Evolutionary conservation across 2,329 filamentous ascomycete genomes (phyloP).

Genomic region (Venturia oleaginea): DNA sequence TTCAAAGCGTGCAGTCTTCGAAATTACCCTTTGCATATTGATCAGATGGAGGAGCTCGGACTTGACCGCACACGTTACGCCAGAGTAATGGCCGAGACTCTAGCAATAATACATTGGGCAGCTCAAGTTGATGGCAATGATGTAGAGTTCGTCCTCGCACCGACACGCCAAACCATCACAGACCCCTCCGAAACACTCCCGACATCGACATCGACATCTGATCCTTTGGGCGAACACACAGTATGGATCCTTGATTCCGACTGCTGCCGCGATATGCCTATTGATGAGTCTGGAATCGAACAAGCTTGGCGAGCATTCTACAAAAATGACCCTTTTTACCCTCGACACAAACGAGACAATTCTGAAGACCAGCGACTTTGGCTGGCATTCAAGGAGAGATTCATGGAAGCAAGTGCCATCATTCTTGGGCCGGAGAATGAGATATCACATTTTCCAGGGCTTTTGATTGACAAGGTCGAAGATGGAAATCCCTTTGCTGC

Average conservation of each 20-base stretch:
- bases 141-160: constrained; percentile 45
- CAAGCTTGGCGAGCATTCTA: constrained; percentile 37
- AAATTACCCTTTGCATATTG: constrained; percentile 41
- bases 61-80: constrained; percentile 32
- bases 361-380: constrained; percentile 7
- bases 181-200: neutral
- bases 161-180: neutral
- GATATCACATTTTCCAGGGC: neutral
- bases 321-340: constrained; percentile 45
- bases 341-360: constrained; percentile 26
- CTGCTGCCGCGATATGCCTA: constrained; percentile 44
- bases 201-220: neutral
- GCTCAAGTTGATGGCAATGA: constrained; percentile 42
- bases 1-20: constrained; percentile 34
- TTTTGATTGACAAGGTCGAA: constrained; percentile 5
- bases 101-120: constrained; percentile 44
- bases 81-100: constrained; percentile 38
- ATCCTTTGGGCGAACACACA: constrained; percentile 1
- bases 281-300: constrained; percentile 33
- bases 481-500: neutral
- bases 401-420: constrained; percentile 4
- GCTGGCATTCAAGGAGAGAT: constrained; percentile 1
- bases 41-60: constrained; percentile 40
- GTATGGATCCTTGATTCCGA: constrained; percentile 47
- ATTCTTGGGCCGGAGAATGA: neutral